These are phyloP conservation scores for Pseudopyrenochaeta lycopersici DNA, from an alignment of 2,329 filamentous ascomycete species.

Conservation along the genomic window DNA sequence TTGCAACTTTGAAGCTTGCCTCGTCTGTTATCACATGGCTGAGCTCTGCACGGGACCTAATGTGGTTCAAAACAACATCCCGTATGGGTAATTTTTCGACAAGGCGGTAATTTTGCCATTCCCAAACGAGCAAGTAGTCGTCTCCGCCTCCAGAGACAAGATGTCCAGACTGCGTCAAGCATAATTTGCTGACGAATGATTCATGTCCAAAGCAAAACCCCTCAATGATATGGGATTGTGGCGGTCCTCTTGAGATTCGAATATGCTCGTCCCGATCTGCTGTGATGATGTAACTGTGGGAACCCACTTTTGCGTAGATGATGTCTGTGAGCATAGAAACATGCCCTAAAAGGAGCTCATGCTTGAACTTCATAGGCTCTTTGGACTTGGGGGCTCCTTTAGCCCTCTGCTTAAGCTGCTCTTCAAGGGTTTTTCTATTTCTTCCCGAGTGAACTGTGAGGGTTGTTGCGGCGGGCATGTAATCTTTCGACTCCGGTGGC, in stretches of 20 bases:
- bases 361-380: conserved; percentile 69
- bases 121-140: conserved; percentile 79
- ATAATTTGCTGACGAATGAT: conserved; percentile 82
- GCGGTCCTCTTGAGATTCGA: conserved; percentile 80
- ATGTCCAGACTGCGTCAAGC: conserved; percentile 69
- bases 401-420: conserved; percentile 61
- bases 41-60: conserved; percentile 26
- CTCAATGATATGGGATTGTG: conserved; percentile 89
- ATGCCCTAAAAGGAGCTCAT: conserved; percentile 85
- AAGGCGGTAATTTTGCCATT: conserved; percentile 72
- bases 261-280: conserved; percentile 84
- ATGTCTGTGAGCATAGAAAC: conserved; percentile 93
- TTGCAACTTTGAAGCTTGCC: conserved; percentile 51
- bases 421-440: conserved; percentile 66
- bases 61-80: conserved; percentile 30
- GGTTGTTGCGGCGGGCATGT: conserved; percentile 63
- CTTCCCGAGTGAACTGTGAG: conserved; percentile 69
- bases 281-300: conserved; percentile 70
- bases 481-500: conserved; percentile 46
- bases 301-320: conserved; percentile 58
- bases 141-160: conserved; percentile 91
- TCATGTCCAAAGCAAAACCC: conserved; percentile 87
- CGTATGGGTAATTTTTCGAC: conserved; percentile 61
- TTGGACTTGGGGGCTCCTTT: conserved; percentile 56
- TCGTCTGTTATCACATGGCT: conserved; percentile 13